phyloP scores from a whole-genome alignment of 352 stramenopile species.

The Elongisporangium prolatum region DNA sequence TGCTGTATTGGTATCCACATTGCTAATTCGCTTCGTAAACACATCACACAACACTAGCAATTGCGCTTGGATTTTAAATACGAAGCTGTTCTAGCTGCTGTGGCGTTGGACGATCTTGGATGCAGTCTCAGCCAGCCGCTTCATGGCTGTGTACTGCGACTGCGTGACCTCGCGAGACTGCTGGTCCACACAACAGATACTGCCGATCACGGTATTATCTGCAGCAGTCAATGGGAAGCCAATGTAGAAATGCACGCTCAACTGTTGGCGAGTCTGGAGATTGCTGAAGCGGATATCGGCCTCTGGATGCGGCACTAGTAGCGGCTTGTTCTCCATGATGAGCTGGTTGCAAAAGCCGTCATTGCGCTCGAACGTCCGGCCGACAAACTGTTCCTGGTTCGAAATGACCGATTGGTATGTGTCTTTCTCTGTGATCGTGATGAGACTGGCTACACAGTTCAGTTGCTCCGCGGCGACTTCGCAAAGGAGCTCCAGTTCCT shows the following conservation, averaged over 20 bases:
- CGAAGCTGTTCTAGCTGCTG: neutral
- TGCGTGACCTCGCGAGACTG: conserved; percentile 34
- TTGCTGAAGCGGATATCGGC: conserved; percentile 47
- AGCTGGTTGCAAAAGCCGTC: conserved; percentile 53
- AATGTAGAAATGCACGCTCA: conserved; percentile 47
- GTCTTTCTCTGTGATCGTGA: neutral
- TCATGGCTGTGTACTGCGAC: conserved; percentile 38
- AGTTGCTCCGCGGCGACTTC: neutral
- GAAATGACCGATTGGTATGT: neutral
- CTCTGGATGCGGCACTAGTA: conserved; percentile 48
- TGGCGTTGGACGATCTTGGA: conserved; percentile 20
- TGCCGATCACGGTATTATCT: conserved; percentile 33
- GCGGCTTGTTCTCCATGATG: conserved; percentile 39
- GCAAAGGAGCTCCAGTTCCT: neutral
- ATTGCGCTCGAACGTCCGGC: conserved; percentile 13
- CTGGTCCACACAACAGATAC: conserved; percentile 46
- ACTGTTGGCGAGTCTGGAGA: conserved; percentile 15
- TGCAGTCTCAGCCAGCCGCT: conserved; percentile 35
- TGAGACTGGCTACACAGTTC: neutral
- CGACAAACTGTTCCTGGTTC: neutral
- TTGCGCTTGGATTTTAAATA: neutral
- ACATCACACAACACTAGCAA: no score
- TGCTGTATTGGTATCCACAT: neutral
- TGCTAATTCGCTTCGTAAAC: neutral
- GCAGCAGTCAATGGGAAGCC: conserved; percentile 43